Conservation (phyloP, 768 basidiomycete genomes). For the Pleurotus djamor region DNA sequence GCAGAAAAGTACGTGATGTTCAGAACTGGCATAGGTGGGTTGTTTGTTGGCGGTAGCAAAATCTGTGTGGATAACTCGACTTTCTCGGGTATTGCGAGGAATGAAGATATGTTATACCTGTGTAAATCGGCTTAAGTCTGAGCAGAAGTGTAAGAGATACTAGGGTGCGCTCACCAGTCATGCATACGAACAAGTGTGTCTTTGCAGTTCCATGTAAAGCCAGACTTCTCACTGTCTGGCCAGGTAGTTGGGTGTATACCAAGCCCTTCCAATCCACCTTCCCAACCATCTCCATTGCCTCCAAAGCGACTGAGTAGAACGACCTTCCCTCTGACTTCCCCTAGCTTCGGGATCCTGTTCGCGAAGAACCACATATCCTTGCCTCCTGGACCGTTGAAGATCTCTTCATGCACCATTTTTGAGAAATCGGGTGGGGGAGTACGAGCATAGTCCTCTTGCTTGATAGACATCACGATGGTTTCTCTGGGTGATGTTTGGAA, state of each 20-base stretch:
- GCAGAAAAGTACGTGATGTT: slow-evolving; percentile 84
- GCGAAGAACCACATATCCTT: slow-evolving; percentile 78
- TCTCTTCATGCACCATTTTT: slow-evolving; percentile 59
- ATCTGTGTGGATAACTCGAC: slow-evolving; percentile 51
- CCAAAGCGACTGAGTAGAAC: slow-evolving; percentile 89
- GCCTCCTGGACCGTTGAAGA: slow-evolving; percentile 52
- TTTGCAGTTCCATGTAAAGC: slow-evolving; percentile 80
- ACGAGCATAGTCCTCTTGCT: slow-evolving; percentile 73
- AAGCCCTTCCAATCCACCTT: slow-evolving; percentile 62
- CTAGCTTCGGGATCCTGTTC: slow-evolving; percentile 76
- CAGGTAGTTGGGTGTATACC: slow-evolving; percentile 88
- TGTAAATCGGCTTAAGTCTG: background rate
- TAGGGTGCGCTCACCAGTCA: slow-evolving; percentile 64
- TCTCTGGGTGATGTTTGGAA: slow-evolving; percentile 59
- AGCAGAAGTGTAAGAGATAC: slow-evolving; percentile 1
- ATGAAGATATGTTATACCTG: slow-evolving; percentile 82
- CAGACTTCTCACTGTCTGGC: slow-evolving; percentile 75
- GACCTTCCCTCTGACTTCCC: slow-evolving; percentile 83
- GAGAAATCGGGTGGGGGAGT: slow-evolving; percentile 56
- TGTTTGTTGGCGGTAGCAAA: slow-evolving; percentile 38
- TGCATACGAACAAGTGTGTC: slow-evolving; percentile 71
- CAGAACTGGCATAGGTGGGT: slow-evolving; percentile 41
- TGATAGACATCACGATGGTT: slow-evolving; percentile 84
- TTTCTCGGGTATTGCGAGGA: slow-evolving; percentile 86
- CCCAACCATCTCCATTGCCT: slow-evolving; percentile 66